A percentile compares a stretch with the other conserved stretches of the same genome.
These are phyloP conservation scores for Leishmania braziliensis DNA, from an alignment of 208 protist genomes.

Conservation along the genomic window DNA sequence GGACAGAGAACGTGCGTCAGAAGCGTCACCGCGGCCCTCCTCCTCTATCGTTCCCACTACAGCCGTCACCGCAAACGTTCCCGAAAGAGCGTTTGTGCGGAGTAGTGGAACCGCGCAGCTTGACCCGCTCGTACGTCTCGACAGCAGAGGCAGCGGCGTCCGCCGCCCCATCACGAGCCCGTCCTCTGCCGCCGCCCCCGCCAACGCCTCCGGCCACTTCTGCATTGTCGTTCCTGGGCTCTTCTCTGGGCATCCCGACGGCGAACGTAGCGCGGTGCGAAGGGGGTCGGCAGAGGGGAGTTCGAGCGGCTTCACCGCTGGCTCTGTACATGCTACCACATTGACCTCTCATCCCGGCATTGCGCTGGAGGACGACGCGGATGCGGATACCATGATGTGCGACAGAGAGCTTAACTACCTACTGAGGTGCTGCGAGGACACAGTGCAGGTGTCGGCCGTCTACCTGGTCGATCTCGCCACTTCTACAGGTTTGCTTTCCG, in stretches of 20 bases:
- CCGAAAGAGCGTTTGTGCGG: not conserved
- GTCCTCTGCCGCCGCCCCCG: conserved; percentile 11
- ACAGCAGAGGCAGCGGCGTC: conserved; percentile 1
- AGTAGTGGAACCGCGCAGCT: not conserved
- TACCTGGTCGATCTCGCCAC: conserved; percentile 35
- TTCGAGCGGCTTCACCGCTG: not conserved
- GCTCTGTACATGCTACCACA: not conserved
- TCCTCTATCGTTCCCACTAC: not conserved
- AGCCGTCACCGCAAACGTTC: not conserved
- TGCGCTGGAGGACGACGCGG: not conserved
- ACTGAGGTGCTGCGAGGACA: conserved; percentile 23
- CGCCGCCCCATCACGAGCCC: conserved; percentile 28
- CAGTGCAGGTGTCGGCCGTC: conserved; percentile 14
- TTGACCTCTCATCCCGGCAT: not conserved
- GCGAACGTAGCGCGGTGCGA: not conserved
- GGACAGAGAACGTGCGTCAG: not conserved
- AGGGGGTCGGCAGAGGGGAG: not conserved
- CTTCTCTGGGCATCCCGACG: not conserved
- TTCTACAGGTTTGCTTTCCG: conserved; percentile 26
- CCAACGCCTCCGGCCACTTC: not conserved
- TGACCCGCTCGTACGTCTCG: not conserved
- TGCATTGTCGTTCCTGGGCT: not conserved
- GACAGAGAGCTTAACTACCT: conserved; percentile 11
- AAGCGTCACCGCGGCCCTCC: not conserved
- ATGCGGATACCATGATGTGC: not conserved